Evolutionary conservation across 2,329 filamentous ascomycete genomes (phyloP).

Genomic region (Clarireedia homoeocarpa): DNA sequence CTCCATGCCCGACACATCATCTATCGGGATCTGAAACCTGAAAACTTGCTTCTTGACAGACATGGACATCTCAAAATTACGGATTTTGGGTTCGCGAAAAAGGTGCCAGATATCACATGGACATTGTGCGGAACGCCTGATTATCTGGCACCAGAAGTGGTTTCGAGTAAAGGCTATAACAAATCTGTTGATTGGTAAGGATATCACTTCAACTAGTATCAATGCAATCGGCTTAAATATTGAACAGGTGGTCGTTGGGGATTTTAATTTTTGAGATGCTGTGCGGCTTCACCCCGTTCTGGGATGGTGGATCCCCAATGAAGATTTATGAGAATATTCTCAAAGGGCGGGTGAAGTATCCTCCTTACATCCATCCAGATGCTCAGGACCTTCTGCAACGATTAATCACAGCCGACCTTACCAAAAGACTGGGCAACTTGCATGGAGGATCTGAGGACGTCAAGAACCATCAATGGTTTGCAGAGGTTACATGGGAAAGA

Average conservation of each 20-base stretch:
- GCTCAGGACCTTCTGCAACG: slow-evolving; percentile 88
- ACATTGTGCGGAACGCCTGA: slow-evolving; percentile 96
- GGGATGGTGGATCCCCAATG: slow-evolving; percentile 95
- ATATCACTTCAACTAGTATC: slow-evolving; percentile 14
- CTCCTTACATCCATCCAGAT: slow-evolving; percentile 88
- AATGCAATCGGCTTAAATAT: slow-evolving; percentile 11
- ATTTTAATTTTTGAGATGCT: slow-evolving; percentile 99
- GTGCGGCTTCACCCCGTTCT: slow-evolving; percentile 97
- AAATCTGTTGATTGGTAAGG: slow-evolving; percentile 88
- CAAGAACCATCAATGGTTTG: slow-evolving; percentile 93
- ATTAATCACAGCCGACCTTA: slow-evolving; percentile 89
- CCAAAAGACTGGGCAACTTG: slow-evolving; percentile 89
- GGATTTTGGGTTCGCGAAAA: slow-evolving; percentile 97
- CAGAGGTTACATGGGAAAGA: slow-evolving; percentile 95
- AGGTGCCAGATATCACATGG: slow-evolving; percentile 98
- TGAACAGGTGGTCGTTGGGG: slow-evolving; percentile 85
- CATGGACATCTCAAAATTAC: slow-evolving; percentile 96
- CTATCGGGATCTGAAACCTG: slow-evolving; percentile 93
- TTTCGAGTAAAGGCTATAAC: slow-evolving; percentile 99
- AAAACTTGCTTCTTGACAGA: slow-evolving; percentile 84
- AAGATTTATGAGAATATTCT: slow-evolving; percentile 99
- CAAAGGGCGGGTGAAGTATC: slow-evolving; percentile 92
- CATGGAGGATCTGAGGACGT: slow-evolving; percentile 87
- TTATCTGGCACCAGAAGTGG: slow-evolving; percentile 94
- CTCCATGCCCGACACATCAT: slow-evolving; percentile 93